phyloP scores from a whole-genome alignment of 2,329 filamentous ascomycete genomes.

The Scedosporium boydii region DNA sequence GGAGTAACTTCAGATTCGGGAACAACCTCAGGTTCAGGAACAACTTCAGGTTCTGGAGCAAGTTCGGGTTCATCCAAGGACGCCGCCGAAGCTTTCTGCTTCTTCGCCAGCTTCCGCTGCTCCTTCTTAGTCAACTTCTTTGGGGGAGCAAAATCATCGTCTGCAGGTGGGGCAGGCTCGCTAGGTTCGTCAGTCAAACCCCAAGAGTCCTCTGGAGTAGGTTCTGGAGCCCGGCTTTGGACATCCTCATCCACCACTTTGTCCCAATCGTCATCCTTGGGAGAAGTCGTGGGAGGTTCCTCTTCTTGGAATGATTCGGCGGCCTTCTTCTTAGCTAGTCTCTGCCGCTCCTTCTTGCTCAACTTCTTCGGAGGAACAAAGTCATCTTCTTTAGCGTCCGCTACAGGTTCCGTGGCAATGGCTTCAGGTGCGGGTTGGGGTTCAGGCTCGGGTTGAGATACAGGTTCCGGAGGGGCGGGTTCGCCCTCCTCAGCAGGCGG shows the following conservation, averaged over 20 bases:
- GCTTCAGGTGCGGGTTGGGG: background rate
- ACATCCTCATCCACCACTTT: background rate
- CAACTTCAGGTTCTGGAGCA: too few relatives aligned
- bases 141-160: background rate
- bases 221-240: background rate
- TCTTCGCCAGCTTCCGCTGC: slow-evolving; percentile 4
- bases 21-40: too few relatives aligned
- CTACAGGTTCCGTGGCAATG: background rate
- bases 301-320: background rate
- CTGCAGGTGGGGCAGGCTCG: background rate
- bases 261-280: background rate
- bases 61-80: background rate
- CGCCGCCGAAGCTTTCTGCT: slow-evolving; percentile 7
- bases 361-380: slow-evolving; percentile 20
- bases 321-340: background rate
- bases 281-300: background rate
- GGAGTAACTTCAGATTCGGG: background rate
- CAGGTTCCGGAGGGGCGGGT: background rate
- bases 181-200: background rate
- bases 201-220: background rate
- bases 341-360: slow-evolving; percentile 14
- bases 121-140: slow-evolving; percentile 8
- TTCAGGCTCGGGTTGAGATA: background rate
- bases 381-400: slow-evolving; percentile 16
- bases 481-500: background rate